Percentiles rank a stretch among this genome's conserved stretches.
phyloP scores from a whole-genome alignment of 441 rosid species.

The Gossypium trilobum region DNA sequence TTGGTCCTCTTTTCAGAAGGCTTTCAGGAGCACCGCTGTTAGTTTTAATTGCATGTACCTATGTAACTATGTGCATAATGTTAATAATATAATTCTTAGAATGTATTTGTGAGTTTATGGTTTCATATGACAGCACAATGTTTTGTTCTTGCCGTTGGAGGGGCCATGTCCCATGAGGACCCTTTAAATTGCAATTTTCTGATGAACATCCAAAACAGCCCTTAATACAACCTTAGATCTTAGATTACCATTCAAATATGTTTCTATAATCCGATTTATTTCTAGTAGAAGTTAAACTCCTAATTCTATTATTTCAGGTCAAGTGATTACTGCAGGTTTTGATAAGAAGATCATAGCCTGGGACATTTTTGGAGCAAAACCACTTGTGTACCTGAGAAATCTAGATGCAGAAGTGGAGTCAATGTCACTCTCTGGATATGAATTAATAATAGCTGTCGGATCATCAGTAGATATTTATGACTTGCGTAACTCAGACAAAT shows the following conservation, averaged over 20 bases:
- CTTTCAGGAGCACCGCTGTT: neutral
- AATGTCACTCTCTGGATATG: conserved; percentile 52
- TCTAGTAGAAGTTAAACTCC: neutral
- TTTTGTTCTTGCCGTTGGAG: neutral
- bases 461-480: conserved; percentile 51
- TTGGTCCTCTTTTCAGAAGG: neutral
- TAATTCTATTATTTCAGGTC: conserved; percentile 35
- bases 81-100: neutral
- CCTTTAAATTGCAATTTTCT: neutral
- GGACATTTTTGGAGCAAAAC: conserved; percentile 45
- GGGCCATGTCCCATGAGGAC: neutral
- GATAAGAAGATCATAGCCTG: conserved; percentile 59
- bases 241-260: neutral
- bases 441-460: conserved; percentile 55
- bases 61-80: neutral
- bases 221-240: neutral
- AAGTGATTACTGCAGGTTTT: conserved; percentile 52
- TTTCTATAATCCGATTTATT: neutral
- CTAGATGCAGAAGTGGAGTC: conserved; percentile 48
- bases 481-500: conserved; percentile 49
- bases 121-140: neutral
- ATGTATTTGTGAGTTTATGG: neutral
- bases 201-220: neutral
- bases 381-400: conserved; percentile 23
- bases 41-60: neutral